Evolutionary conservation across 2,329 filamentous ascomycete species (phyloP).

Genomic region (Monosporascus sp.): DNA sequence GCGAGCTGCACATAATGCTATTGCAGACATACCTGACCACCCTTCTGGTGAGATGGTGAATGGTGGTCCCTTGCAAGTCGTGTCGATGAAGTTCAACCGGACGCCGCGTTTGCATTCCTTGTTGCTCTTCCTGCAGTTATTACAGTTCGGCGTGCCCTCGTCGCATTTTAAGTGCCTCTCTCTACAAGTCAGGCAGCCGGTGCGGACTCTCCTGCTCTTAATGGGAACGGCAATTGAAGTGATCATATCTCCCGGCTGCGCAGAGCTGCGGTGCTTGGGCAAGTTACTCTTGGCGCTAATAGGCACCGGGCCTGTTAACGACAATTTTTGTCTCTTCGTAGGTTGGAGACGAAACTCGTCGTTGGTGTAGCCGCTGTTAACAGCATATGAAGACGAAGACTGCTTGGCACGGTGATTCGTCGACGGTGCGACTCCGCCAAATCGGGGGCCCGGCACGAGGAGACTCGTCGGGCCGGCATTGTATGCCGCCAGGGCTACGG

Average conservation of each 20-base stretch:
- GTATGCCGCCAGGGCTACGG: constrained; percentile 32
- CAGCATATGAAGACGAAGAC: constrained; percentile 25
- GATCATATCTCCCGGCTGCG: constrained; percentile 15
- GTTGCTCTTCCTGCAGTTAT: constrained; percentile 86
- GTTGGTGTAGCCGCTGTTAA: constrained; percentile 20
- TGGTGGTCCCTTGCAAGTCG: constrained; percentile 65
- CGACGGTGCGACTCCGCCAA: constrained; percentile 28
- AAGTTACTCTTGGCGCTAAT: constrained; percentile 10
- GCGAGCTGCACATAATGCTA: not conserved
- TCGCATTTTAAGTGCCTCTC: constrained; percentile 91
- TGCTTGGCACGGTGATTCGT: constrained; percentile 26
- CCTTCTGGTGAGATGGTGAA: constrained; percentile 57
- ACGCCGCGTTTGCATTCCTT: constrained; percentile 81
- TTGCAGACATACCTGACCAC: constrained; percentile 50
- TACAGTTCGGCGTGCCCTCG: constrained; percentile 58
- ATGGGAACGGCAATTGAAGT: constrained; percentile 22
- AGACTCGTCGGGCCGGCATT: constrained; percentile 24
- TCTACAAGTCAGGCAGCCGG: constrained; percentile 85
- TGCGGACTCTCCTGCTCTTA: constrained; percentile 83
- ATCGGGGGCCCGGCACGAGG: constrained; percentile 29
- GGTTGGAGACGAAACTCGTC: constrained; percentile 20
- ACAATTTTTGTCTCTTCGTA: constrained; percentile 23
- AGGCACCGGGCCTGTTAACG: constrained; percentile 11
- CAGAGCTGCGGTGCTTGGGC: constrained; percentile 6
- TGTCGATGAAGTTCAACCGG: constrained; percentile 87